Evolutionary conservation across 2,329 filamentous ascomycete species (phyloP).

Genomic region (Tympanopsis confertula): DNA sequence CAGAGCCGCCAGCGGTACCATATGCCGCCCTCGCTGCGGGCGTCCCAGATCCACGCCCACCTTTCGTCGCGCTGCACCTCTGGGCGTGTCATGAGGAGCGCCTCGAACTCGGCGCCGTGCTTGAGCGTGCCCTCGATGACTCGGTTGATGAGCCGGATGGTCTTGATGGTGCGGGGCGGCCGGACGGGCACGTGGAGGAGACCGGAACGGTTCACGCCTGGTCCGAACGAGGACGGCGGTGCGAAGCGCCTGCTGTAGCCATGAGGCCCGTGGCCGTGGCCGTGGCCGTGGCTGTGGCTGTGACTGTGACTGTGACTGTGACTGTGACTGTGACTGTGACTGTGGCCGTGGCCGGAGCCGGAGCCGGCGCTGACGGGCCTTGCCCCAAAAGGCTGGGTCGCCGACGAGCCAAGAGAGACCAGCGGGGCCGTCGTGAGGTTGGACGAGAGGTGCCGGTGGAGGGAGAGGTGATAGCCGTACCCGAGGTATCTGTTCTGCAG

Average conservation of each 20-base stretch:
- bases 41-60: constrained; percentile 91
- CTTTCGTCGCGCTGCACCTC: constrained; percentile 78
- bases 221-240: constrained; percentile 59
- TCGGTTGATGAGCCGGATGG: constrained; percentile 75
- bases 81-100: constrained; percentile 75
- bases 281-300: constrained; percentile 28
- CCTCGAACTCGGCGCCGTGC: constrained; percentile 80
- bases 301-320: constrained; percentile 20
- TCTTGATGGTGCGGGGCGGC: constrained; percentile 66
- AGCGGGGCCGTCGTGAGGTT: constrained; percentile 42
- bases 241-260: constrained; percentile 56
- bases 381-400: constrained; percentile 64
- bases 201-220: constrained; percentile 27
- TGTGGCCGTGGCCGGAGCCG: no score
- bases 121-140: constrained; percentile 70
- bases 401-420: constrained; percentile 26
- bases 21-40: constrained; percentile 64
- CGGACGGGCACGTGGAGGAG: constrained; percentile 61
- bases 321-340: no score
- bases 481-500: constrained; percentile 79
- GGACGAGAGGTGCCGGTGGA: constrained; percentile 76
- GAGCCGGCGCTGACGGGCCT: constrained; percentile 41
- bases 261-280: constrained; percentile 28
- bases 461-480: constrained; percentile 68
- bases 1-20: constrained; percentile 92